These are phyloP conservation scores for Dentipellis fragilis DNA, from an alignment of 768 basidiomycete genomes.

Conservation along the genomic window DNA sequence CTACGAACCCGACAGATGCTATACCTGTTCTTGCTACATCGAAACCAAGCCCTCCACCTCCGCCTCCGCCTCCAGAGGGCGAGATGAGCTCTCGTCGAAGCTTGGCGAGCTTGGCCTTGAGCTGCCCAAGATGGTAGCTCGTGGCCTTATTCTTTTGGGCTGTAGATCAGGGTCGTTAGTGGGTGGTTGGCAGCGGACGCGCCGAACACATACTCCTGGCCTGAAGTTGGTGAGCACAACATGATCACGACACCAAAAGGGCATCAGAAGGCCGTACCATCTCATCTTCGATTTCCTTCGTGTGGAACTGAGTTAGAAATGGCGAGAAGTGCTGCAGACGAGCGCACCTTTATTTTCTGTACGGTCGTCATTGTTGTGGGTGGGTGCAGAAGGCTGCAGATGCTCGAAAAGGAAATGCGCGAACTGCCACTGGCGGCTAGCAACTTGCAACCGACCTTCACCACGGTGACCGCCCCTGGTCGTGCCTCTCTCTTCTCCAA, in stretches of 20 bases:
- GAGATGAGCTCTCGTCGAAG: conserved; percentile 88
- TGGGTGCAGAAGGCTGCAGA: neutral
- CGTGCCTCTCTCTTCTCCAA: neutral
- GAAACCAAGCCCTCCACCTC: conserved; percentile 86
- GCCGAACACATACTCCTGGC: conserved; percentile 57
- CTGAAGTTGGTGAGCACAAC: conserved; percentile 31
- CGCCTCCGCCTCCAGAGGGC: conserved; percentile 70
- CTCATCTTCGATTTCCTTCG: conserved; percentile 90
- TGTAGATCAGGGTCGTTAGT: conserved; percentile 22
- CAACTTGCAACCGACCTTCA: neutral
- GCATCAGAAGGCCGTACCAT: conserved; percentile 51
- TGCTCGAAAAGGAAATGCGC: conserved; percentile 1
- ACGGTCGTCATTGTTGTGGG: conserved; percentile 65
- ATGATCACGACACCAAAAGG: conserved; percentile 5
- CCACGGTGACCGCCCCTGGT: no score
- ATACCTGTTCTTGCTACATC: conserved; percentile 98
- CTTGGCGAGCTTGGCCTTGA: conserved; percentile 98
- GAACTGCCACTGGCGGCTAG: neutral
- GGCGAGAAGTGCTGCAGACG: conserved; percentile 12
- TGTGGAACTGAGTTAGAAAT: conserved; percentile 6
- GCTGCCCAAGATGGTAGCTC: conserved; percentile 91
- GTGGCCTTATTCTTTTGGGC: conserved; percentile 95
- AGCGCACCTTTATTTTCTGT: conserved; percentile 74
- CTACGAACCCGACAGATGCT: conserved; percentile 90
- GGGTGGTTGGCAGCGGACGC: neutral